Evolutionary conservation across 768 basidiomycete genomes (phyloP).

Genomic region (Glaciozyma antarctica): DNA sequence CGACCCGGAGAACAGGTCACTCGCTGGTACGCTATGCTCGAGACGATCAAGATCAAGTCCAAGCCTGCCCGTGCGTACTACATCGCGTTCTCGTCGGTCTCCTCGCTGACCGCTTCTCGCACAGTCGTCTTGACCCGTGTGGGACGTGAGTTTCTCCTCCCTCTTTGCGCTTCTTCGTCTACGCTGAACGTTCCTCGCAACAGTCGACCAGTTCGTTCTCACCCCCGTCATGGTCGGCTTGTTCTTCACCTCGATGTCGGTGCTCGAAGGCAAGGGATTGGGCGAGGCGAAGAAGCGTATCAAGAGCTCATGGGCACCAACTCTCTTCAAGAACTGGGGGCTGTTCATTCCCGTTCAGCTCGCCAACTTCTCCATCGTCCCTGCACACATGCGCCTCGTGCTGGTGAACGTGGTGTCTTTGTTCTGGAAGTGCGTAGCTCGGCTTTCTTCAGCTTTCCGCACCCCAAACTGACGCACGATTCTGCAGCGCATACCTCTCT

Average conservation of each 20-base stretch:
- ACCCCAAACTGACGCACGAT: too few relatives aligned
- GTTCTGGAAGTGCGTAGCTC: constrained; percentile 40
- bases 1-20: background rate
- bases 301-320: constrained; percentile 58
- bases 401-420: constrained; percentile 66
- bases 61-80: background rate
- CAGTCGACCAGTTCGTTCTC: constrained; percentile 63
- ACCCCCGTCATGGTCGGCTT: constrained; percentile 57
- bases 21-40: constrained; percentile 2
- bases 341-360: constrained; percentile 58
- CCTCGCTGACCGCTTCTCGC: constrained; percentile 42
- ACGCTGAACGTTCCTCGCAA: too few relatives aligned
- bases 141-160: constrained; percentile 39
- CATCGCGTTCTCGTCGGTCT: constrained; percentile 45
- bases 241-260: constrained; percentile 67
- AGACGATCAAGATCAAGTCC: constrained; percentile 6
- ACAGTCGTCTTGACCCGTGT: constrained; percentile 43
- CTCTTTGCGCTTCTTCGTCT: too few relatives aligned
- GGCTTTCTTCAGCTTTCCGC: background rate
- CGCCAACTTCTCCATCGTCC: constrained; percentile 68
- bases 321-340: constrained; percentile 66
- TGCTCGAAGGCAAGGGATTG: constrained; percentile 63
- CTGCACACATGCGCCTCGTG: constrained; percentile 65
- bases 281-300: constrained; percentile 47
- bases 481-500: constrained; percentile 25